phyloP scores from a whole-genome alignment of 2,329 filamentous ascomycete genomes.

The Sporothrix curviconia region DNA sequence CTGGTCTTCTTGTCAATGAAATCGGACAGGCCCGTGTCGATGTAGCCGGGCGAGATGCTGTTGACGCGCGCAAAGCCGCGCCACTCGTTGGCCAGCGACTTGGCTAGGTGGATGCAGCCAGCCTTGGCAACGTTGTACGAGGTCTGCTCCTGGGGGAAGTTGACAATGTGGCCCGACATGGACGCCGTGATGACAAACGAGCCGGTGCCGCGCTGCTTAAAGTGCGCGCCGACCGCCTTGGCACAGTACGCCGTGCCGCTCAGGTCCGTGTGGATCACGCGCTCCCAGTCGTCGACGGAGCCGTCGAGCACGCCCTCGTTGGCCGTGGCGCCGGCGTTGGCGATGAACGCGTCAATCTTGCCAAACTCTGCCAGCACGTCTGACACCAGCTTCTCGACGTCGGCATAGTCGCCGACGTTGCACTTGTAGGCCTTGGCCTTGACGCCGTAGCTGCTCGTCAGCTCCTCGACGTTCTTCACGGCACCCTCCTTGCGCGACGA shows the following conservation, averaged over 20 bases:
- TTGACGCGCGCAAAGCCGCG: slow-evolving; percentile 67
- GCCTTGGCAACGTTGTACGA: slow-evolving; percentile 70
- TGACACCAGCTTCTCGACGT: slow-evolving; percentile 45
- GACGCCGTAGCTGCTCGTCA: slow-evolving; percentile 60
- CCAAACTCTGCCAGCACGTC: slow-evolving; percentile 59
- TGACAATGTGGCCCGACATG: slow-evolving; percentile 73
- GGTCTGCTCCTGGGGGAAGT: slow-evolving; percentile 67
- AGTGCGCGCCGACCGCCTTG: slow-evolving; percentile 56
- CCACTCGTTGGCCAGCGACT: slow-evolving; percentile 73
- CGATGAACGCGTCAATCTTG: slow-evolving; percentile 70
- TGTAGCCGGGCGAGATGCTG: slow-evolving; percentile 68
- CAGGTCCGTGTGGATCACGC: slow-evolving; percentile 64
- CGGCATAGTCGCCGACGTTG: slow-evolving; percentile 48
- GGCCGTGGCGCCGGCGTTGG: slow-evolving; percentile 69
- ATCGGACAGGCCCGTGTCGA: slow-evolving; percentile 63
- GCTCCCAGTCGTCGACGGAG: slow-evolving; percentile 55
- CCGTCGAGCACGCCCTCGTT: slow-evolving; percentile 63
- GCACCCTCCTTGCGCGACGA: slow-evolving; percentile 63
- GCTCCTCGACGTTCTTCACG: slow-evolving; percentile 57
- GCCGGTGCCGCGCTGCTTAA: slow-evolving; percentile 55
- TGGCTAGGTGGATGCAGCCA: slow-evolving; percentile 53
- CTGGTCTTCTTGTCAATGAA: slow-evolving; percentile 63
- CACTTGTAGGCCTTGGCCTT: slow-evolving; percentile 59
- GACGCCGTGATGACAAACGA: slow-evolving; percentile 73
- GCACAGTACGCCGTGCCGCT: slow-evolving; percentile 76